Conservation (phyloP, 1,139 yeast species). For the Maudiozyma humilis region DNA sequence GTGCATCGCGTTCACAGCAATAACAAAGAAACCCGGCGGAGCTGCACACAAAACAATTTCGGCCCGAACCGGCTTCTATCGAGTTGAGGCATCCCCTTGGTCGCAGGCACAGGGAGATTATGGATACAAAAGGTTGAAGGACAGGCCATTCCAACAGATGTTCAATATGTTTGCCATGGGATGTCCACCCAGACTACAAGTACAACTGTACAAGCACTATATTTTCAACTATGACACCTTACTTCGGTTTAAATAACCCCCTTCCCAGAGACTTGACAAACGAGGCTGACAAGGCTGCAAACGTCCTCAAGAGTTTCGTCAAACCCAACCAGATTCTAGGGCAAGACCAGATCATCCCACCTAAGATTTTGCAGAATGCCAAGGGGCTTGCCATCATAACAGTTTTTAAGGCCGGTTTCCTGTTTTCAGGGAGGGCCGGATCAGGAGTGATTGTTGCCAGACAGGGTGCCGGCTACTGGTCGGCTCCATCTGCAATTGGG, state of each 20-base stretch:
- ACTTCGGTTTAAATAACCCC: conserved; percentile 76
- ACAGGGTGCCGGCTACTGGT: conserved; percentile 90
- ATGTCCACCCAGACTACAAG: no score
- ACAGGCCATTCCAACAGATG: no score
- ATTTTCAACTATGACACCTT: not conserved
- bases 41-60: no score
- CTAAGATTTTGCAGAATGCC: conserved; percentile 78
- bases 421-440: conserved; percentile 95
- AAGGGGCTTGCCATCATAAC: conserved; percentile 87
- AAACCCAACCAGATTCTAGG: conserved; percentile 91
- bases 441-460: conserved; percentile 93
- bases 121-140: no score
- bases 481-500: conserved; percentile 93
- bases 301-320: conserved; percentile 75
- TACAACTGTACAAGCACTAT: no score
- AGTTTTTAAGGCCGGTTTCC: conserved; percentile 89
- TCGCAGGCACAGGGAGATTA: no score
- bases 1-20: no score
- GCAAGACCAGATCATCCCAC: conserved; percentile 83
- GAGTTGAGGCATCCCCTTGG: no score
- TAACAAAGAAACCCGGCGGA: no score
- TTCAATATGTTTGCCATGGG: no score
- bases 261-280: conserved; percentile 80
- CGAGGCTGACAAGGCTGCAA: conserved; percentile 89
- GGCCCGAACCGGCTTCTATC: no score